Percentiles rank a stretch among this genome's conserved stretches.
These are phyloP conservation scores for Scleroderma bovista DNA, from an alignment of 768 basidiomycete species.

Conservation along the genomic window DNA sequence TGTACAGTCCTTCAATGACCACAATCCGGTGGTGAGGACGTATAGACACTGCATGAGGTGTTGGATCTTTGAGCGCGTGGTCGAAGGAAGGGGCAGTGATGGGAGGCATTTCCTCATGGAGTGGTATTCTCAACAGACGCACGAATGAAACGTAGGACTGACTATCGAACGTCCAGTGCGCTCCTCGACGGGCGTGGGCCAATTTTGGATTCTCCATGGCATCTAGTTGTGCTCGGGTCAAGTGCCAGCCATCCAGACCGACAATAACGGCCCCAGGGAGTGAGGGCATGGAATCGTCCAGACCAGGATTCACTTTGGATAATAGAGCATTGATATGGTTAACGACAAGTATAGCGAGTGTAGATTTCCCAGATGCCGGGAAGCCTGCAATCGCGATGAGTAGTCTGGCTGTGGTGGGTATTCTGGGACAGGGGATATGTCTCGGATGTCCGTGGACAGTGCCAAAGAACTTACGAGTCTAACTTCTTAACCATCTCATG, in stretches of 20 bases:
- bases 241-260: constrained; percentile 90
- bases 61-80: constrained; percentile 85
- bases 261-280: constrained; percentile 51
- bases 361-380: constrained; percentile 87
- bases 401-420: constrained; percentile 36
- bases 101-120: constrained; percentile 16
- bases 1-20: constrained; percentile 88
- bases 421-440: constrained; percentile 4
- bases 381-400: constrained; percentile 72
- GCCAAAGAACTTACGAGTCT: constrained; percentile 29
- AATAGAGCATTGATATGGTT: constrained; percentile 46
- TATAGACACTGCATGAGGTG: constrained; percentile 52
- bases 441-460: neutral
- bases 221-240: constrained; percentile 74
- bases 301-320: neutral
- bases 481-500: constrained; percentile 33
- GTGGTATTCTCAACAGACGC: constrained; percentile 41
- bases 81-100: constrained; percentile 79
- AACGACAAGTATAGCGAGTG: constrained; percentile 58
- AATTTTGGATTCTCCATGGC: constrained; percentile 66
- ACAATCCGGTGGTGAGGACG: constrained; percentile 66
- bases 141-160: constrained; percentile 67
- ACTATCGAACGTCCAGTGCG: constrained; percentile 89
- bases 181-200: constrained; percentile 77
- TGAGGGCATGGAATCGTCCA: neutral